Percentiles rank a stretch among this genome's conserved stretches.
Evolutionary conservation across 192 early-diverging fungal species (phyloP).

Genomic region (Backusella sp.): DNA sequence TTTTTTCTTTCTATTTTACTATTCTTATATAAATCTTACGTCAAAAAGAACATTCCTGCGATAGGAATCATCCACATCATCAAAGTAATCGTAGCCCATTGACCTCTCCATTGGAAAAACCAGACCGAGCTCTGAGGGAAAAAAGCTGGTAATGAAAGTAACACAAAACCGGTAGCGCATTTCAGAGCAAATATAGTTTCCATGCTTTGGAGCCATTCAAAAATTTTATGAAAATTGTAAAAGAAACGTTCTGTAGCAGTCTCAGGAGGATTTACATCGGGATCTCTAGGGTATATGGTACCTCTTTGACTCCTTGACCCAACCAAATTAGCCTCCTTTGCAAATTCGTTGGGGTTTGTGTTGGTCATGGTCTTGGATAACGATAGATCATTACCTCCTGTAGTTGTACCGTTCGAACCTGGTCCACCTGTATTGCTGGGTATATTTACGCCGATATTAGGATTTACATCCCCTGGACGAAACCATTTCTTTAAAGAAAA

Average conservation of each 20-base stretch:
- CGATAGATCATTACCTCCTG: neutral
- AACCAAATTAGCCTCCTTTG: neutral
- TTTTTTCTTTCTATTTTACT: neutral
- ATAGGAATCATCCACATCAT: constrained; percentile 33
- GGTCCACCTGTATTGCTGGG: neutral
- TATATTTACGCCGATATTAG: neutral
- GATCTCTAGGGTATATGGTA: constrained; percentile 19
- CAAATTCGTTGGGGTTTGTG: neutral
- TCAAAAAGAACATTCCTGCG: constrained; percentile 32
- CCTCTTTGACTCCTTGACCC: neutral
- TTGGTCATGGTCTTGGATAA: neutral
- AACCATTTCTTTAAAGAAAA: constrained; percentile 21
- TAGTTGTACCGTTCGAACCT: neutral
- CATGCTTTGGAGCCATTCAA: constrained; percentile 28
- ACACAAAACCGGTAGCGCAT: constrained; percentile 23
- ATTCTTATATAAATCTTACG: constrained; percentile 9
- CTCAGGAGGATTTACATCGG: constrained; percentile 28
- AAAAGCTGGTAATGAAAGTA: constrained; percentile 27
- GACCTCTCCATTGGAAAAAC: constrained; percentile 30
- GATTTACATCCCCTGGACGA: neutral
- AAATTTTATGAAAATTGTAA: constrained; percentile 19
- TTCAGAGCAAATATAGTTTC: constrained; percentile 31
- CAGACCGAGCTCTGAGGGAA: constrained; percentile 12
- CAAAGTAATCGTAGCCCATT: constrained; percentile 38
- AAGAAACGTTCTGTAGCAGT: constrained; percentile 30